phyloP scores from a whole-genome alignment of 208 protist genomes.

The Leishmania gerbilli region DNA sequence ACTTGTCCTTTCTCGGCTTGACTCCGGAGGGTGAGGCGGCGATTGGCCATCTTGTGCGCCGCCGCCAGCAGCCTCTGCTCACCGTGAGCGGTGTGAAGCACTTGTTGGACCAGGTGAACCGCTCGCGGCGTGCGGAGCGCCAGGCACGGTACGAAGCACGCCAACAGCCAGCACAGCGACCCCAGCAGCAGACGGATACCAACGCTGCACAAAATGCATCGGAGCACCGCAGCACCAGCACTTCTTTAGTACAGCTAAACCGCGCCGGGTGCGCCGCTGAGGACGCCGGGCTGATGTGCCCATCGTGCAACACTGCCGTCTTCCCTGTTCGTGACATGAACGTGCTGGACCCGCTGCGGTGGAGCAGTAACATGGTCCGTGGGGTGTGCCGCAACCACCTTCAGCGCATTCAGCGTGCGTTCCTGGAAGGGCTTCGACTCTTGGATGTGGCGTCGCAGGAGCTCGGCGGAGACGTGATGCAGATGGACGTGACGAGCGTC shows the following conservation, averaged over 20 bases:
- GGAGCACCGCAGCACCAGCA: neutral
- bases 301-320: slow-evolving; percentile 61
- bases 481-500: neutral
- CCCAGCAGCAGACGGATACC: neutral
- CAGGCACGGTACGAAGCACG: slow-evolving; percentile 24
- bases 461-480: slow-evolving; percentile 15
- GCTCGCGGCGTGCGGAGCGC: slow-evolving; percentile 37
- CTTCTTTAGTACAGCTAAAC: slow-evolving; percentile 31
- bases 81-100: slow-evolving; percentile 78
- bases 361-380: slow-evolving; percentile 88
- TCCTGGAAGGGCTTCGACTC: slow-evolving; percentile 60
- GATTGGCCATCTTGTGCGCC: slow-evolving; percentile 65
- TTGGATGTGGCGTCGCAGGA: slow-evolving; percentile 48
- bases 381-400: slow-evolving; percentile 86
- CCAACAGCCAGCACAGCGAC: slow-evolving; percentile 9
- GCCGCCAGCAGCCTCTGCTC: slow-evolving; percentile 59
- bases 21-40: slow-evolving; percentile 63
- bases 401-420: slow-evolving; percentile 74
- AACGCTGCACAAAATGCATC: neutral
- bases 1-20: slow-evolving; percentile 58
- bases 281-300: slow-evolving; percentile 53
- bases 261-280: slow-evolving; percentile 32
- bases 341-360: slow-evolving; percentile 91
- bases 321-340: slow-evolving; percentile 90
- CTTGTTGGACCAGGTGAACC: slow-evolving; percentile 61